Conservation (phyloP, 1,139 yeast species). For the Debaryomyces sp. region DNA sequence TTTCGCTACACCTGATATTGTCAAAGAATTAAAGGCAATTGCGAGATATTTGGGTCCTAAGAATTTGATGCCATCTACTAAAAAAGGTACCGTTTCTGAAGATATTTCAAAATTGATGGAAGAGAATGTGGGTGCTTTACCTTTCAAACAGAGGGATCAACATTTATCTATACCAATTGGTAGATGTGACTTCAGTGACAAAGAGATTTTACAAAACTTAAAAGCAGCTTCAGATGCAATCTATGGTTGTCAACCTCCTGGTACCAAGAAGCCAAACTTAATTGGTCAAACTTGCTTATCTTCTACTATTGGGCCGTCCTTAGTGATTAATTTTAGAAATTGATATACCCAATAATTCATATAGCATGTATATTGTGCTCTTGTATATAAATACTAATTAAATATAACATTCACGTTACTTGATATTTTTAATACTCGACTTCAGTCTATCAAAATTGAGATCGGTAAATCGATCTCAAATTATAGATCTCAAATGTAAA, state of each 20-base stretch:
- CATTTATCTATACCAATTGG: constrained; percentile 74
- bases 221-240: constrained; percentile 70
- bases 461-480: not conserved
- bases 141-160: constrained; percentile 69
- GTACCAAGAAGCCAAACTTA: constrained; percentile 67
- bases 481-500: constrained; percentile 1
- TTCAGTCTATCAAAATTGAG: not conserved
- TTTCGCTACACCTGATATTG: constrained; percentile 84
- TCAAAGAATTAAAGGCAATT: constrained; percentile 58
- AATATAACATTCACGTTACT: not conserved
- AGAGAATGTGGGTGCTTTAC: constrained; percentile 64
- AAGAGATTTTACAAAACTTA: constrained; percentile 73
- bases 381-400: constrained; percentile 12
- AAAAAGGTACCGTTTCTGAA: constrained; percentile 85
- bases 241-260: constrained; percentile 56
- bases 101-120: constrained; percentile 58
- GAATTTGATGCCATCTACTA: constrained; percentile 86
- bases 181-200: constrained; percentile 76
- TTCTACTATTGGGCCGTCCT: constrained; percentile 81
- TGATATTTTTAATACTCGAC: not conserved
- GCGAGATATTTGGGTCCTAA: constrained; percentile 86
- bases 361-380: not conserved
- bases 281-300: constrained; percentile 71
- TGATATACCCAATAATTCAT: constrained; percentile 2
- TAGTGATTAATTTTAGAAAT: constrained; percentile 59